Base-by-base conservation (phyloP, 2,329 filamentous ascomycete genomes). In the Fusarium nelsonii region DNA sequence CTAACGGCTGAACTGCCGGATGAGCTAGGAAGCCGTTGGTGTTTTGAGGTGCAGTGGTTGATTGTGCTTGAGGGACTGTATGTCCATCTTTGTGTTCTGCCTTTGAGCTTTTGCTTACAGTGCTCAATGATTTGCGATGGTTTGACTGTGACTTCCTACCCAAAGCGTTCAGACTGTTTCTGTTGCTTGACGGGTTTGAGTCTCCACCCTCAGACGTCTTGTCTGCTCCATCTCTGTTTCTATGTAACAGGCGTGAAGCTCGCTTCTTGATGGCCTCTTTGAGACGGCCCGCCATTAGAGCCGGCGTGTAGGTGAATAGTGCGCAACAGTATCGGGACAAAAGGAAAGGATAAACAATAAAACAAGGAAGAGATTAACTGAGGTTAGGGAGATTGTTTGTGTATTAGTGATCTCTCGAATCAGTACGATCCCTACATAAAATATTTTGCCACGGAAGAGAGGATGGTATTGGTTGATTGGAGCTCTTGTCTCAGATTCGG, bases 251-350 rank as follows among this genome's bases (percentile, higher is more conserved):
- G 18, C 70, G 70, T 18, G 61, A 69, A 58, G 55, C 54, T 53
- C 68, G 45, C 58, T 63, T 73, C 45, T 61, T 68, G 68, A 73
- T 54, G 46, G 54, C 50, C 60, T 63, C 44, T 43, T 63, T 73
- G 39, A 72, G 39, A 30, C 68, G 59, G 45, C 46, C 33, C 46
- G 70, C 64, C 69, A 69, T 64, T 28, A 26, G 55, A 51, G n/a
- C 18, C 26, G 34, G 26, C n/a, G 45, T n/a, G 36, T 56, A 46
- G 40, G 23, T 50, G 18, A 49, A 18, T 20, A 9, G 20, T 50
- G 15, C 16, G 23, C 26, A 33, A 40, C 30, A 30, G 26, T n/a
- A 28, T 39, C 12, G 20, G 30, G 23, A 40, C 7, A n/a, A 20
- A 14, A 32, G 16, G 11, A 28, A 30, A 16, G 43, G 30, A 14